These are phyloP conservation scores for Russula earlei DNA, from an alignment of 768 basidiomycete species.

Conservation along the genomic window DNA sequence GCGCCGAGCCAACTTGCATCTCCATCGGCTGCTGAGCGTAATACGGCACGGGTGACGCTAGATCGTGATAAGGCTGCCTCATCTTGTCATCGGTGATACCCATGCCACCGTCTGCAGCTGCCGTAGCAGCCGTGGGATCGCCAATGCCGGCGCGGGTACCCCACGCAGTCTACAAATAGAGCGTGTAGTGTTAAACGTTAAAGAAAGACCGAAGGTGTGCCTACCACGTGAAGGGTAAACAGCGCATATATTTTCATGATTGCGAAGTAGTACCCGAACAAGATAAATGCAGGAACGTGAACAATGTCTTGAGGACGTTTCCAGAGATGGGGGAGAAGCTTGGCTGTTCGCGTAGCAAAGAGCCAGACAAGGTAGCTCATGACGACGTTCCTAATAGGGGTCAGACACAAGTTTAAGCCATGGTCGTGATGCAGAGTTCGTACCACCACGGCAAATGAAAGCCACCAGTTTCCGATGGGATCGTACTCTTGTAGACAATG, in stretches of 20 bases:
- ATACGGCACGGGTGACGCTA: constrained; percentile 20
- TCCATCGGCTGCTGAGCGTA: constrained; percentile 24
- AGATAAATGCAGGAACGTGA: constrained; percentile 54
- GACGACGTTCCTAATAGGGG: constrained; percentile 50
- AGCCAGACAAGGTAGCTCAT: constrained; percentile 63
- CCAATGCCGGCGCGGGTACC: constrained; percentile 93
- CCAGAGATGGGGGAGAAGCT: constrained; percentile 58
- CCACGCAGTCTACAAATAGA: constrained; percentile 64
- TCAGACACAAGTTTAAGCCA: neutral
- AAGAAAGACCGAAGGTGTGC: neutral
- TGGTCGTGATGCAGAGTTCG: constrained; percentile 23
- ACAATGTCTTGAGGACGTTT: constrained; percentile 47
- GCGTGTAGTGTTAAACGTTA: neutral
- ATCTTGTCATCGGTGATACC: constrained; percentile 16
- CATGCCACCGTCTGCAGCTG: constrained; percentile 48
- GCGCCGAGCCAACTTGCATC: constrained; percentile 26
- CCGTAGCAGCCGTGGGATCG: constrained; percentile 68
- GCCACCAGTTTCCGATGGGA: constrained; percentile 54
- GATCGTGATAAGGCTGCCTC: constrained; percentile 16
- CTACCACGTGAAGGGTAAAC: constrained; percentile 81
- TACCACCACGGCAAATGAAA: constrained; percentile 81
- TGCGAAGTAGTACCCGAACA: constrained; percentile 91
- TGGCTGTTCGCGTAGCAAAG: constrained; percentile 59
- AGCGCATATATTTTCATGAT: constrained; percentile 92
- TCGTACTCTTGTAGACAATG: constrained; percentile 72